Evolutionary conservation across 129 eudicot genomes (phyloP).

Genomic region (Heracleum sosnowskyi): DNA sequence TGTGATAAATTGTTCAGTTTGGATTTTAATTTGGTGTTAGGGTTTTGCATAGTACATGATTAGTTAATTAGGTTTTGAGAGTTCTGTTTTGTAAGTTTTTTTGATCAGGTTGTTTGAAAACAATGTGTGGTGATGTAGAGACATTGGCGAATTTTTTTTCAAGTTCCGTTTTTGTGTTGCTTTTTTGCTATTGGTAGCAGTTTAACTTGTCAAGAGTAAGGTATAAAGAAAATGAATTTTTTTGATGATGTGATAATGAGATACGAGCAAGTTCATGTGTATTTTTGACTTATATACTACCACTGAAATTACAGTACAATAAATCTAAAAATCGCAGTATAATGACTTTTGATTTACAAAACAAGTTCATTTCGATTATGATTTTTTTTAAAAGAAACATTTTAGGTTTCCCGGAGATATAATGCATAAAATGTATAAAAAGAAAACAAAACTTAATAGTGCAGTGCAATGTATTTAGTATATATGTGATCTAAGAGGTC

Average conservation of each 20-base stretch:
- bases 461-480: too few species aligned
- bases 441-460: too few species aligned
- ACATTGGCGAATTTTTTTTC: background rate
- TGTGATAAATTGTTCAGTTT: background rate
- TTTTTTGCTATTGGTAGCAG: background rate
- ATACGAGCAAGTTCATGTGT: background rate
- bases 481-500: too few species aligned
- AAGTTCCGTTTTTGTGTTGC: too few species aligned
- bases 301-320: too few species aligned
- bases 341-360: too few species aligned
- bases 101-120: background rate
- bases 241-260: background rate
- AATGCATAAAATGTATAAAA: too few species aligned
- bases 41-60: slow-evolving; percentile 8
- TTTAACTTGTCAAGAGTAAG: background rate
- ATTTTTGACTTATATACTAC: too few species aligned
- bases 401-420: too few species aligned
- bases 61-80: background rate
- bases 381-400: too few species aligned
- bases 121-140: background rate
- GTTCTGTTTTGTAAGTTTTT: background rate
- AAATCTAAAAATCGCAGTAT: too few species aligned
- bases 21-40: slow-evolving; percentile 4
- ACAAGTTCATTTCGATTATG: too few species aligned
- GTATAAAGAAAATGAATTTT: background rate